Percentiles rank a stretch among this genome's conserved stretches.
These are phyloP conservation scores for Elongisporangium anandrum DNA, from an alignment of 352 stramenopile genomes.

Conservation along the genomic window DNA sequence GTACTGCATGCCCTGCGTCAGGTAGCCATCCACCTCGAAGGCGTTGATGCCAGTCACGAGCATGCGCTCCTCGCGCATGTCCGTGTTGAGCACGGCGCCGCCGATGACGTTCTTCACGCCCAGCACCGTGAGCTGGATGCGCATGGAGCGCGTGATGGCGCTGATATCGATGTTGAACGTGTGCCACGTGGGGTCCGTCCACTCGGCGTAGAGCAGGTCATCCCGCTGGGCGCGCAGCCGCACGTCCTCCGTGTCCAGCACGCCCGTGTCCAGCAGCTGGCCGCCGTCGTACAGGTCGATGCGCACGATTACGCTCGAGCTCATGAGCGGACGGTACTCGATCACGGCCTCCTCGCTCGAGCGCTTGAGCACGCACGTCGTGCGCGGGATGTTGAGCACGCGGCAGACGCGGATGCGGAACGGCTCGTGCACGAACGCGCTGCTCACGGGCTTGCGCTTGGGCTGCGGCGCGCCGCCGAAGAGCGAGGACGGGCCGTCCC, in stretches of 20 bases:
- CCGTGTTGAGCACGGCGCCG: constrained; percentile 29
- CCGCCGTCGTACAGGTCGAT: constrained; percentile 78
- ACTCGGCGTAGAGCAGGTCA: constrained; percentile 69
- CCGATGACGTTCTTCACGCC: constrained; percentile 68
- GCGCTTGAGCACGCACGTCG: constrained; percentile 58
- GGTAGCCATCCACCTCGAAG: constrained; percentile 71
- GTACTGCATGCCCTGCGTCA: constrained; percentile 67
- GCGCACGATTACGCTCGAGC: constrained; percentile 65
- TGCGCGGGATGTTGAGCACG: constrained; percentile 79
- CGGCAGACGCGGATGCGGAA: constrained; percentile 72
- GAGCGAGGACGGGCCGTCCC: constrained; percentile 37
- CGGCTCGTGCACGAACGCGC: constrained; percentile 53
- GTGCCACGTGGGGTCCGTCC: constrained; percentile 71
- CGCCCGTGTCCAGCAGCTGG: constrained; percentile 58
- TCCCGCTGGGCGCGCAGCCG: constrained; percentile 68
- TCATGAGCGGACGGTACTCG: constrained; percentile 39
- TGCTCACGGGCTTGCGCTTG: constrained; percentile 34
- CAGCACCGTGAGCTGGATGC: constrained; percentile 66
- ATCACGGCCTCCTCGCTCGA: constrained; percentile 65
- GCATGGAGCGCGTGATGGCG: constrained; percentile 68
- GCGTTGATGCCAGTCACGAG: constrained; percentile 78
- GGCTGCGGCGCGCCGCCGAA: neutral
- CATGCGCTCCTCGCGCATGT: constrained; percentile 57
- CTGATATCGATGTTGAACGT: constrained; percentile 74
- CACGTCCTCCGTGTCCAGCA: constrained; percentile 68